Conservation (phyloP, 495 filamentous ascomycete species). For the Friedmanniomyces simplex region DNA sequence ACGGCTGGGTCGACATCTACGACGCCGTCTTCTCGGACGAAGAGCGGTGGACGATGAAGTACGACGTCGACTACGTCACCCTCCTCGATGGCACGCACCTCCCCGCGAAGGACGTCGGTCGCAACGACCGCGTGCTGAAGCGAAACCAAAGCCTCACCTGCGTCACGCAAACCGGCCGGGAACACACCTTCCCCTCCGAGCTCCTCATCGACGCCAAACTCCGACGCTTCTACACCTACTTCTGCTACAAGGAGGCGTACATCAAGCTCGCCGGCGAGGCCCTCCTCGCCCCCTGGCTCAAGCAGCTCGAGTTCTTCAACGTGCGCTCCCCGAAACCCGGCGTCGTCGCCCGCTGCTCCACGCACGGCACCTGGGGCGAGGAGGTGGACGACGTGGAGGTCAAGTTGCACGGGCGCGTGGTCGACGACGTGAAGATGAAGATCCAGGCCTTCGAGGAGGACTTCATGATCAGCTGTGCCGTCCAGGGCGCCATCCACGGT, state of each 20-base stretch:
- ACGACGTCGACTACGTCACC: slow-evolving; percentile 29
- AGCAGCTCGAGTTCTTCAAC: slow-evolving; percentile 55
- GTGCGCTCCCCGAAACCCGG: slow-evolving; percentile 46
- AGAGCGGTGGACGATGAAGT: slow-evolving; percentile 51
- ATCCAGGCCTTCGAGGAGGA: slow-evolving; percentile 50
- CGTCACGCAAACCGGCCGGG: slow-evolving; percentile 22
- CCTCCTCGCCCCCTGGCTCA: slow-evolving; percentile 68
- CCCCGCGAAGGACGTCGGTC: slow-evolving; percentile 24
- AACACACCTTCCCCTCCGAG: slow-evolving; percentile 27
- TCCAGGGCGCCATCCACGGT: slow-evolving; percentile 25
- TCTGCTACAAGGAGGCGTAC: slow-evolving; percentile 84
- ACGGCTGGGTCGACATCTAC: slow-evolving; percentile 65
- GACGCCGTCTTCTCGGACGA: slow-evolving; percentile 58
- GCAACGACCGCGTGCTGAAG: slow-evolving; percentile 25
- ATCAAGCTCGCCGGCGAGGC: slow-evolving; percentile 91
- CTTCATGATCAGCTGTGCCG: slow-evolving; percentile 52
- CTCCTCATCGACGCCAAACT: slow-evolving; percentile 47
- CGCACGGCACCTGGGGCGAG: slow-evolving; percentile 39
- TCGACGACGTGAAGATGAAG: slow-evolving; percentile 49
- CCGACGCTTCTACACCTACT: slow-evolving; percentile 75
- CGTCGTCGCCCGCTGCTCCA: slow-evolving; percentile 24
- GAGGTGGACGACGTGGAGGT: slow-evolving; percentile 43
- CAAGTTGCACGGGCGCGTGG: slow-evolving; percentile 37
- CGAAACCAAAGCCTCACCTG: slow-evolving; percentile 26
- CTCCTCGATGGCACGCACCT: slow-evolving; percentile 29